Conservation (phyloP, 108 stramenopile genomes). For the Asterionellopsis glacialis region DNA sequence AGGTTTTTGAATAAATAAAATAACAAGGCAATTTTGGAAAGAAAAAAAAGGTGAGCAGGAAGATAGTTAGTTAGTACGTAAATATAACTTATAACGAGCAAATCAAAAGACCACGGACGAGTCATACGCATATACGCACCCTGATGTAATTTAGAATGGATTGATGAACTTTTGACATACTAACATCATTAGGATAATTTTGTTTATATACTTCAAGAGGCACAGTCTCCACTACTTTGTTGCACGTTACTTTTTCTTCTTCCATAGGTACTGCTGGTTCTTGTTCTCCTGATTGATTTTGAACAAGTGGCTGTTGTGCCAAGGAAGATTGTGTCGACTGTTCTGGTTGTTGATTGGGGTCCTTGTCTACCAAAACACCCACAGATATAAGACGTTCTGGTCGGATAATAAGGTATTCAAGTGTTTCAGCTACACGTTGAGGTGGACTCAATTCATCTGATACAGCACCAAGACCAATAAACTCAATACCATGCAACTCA, state of each 20-base stretch:
- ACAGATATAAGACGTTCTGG: constrained; percentile 25
- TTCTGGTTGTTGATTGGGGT: not conserved
- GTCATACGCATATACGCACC: too few species aligned
- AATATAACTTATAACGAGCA: too few species aligned
- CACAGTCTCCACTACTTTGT: constrained; percentile 14
- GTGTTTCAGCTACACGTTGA: constrained; percentile 33
- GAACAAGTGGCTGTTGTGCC: not conserved
- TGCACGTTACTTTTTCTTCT: not conserved
- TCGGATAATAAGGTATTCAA: constrained; percentile 24
- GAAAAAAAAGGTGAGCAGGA: too few species aligned
- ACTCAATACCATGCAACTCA: constrained; percentile 32
- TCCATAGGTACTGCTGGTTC: too few species aligned
- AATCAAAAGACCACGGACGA: too few species aligned
- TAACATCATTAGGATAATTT: constrained; percentile 21
- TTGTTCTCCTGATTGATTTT: not conserved
- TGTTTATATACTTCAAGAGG: constrained; percentile 25
- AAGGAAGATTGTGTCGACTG: not conserved
- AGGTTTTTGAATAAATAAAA: too few species aligned
- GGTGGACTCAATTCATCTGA: constrained; percentile 26
- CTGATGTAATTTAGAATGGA: constrained; percentile 10
- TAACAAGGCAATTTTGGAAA: too few species aligned
- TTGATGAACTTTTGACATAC: constrained; percentile 6
- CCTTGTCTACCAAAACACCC: constrained; percentile 23
- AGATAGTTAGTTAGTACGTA: too few species aligned
- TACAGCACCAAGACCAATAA: constrained; percentile 32